phyloP scores from a whole-genome alignment of 2,329 filamentous ascomycete genomes.

The Chaetomiaceae sp. region DNA sequence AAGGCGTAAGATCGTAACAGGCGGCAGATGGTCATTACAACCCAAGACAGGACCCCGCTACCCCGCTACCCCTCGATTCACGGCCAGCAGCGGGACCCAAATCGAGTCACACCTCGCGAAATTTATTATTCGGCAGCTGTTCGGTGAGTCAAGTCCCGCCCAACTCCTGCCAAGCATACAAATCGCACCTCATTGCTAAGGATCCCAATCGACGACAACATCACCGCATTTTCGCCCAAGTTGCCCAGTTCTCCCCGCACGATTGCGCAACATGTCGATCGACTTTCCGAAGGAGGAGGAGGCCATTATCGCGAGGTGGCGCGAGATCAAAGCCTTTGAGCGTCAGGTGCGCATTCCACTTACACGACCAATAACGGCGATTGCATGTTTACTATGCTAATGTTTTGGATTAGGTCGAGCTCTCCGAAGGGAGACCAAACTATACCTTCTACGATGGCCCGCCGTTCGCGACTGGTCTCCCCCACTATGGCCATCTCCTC shows the following conservation, averaged over 20 bases:
- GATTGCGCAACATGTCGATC: slow-evolving; percentile 63
- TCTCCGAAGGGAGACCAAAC: slow-evolving; percentile 74
- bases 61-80: slow-evolving; percentile 17
- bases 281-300: slow-evolving; percentile 92
- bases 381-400: slow-evolving; percentile 1
- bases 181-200: not conserved
- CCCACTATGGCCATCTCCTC: slow-evolving; percentile 67
- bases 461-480: slow-evolving; percentile 60
- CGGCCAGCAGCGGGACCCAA: not conserved
- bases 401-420: slow-evolving; percentile 53
- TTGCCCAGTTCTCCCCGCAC: not conserved
- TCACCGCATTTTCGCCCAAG: not conserved
- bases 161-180: slow-evolving; percentile 3
- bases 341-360: slow-evolving; percentile 57
- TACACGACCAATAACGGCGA: not conserved
- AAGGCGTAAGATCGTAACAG: not conserved
- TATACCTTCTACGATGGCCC: slow-evolving; percentile 96
- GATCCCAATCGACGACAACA: not conserved
- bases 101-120: slow-evolving; percentile 6
- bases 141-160: slow-evolving; percentile 2
- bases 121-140: slow-evolving; percentile 1
- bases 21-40: slow-evolving; percentile 7
- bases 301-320: slow-evolving; percentile 78
- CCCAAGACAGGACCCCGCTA: slow-evolving; percentile 2
- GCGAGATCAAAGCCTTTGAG: slow-evolving; percentile 86